Evolutionary conservation across 2,329 filamentous ascomycete species (phyloP).

Genomic region (Exserohilum turcica): DNA sequence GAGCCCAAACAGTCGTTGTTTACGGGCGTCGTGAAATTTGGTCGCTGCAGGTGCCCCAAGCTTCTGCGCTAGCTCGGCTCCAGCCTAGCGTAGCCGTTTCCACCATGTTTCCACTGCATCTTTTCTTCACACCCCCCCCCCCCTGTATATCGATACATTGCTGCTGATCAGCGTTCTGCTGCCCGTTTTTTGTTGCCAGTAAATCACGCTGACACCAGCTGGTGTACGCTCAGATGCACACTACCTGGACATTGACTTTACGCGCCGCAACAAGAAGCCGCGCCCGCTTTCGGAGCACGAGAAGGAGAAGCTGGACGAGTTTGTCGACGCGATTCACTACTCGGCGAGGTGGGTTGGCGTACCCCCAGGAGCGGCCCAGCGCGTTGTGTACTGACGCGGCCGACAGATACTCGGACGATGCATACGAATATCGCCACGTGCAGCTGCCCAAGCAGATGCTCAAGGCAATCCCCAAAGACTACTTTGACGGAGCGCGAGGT

Average conservation of each 20-base stretch:
- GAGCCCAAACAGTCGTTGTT: slow-evolving; percentile 32
- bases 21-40: slow-evolving; percentile 35
- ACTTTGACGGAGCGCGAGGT: slow-evolving; percentile 85
- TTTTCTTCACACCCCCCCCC: slow-evolving; percentile 11
- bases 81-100: slow-evolving; percentile 17
- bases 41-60: slow-evolving; percentile 13
- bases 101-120: slow-evolving; percentile 18
- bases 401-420: slow-evolving; percentile 83
- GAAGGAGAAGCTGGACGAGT: slow-evolving; percentile 84
- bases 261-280: slow-evolving; percentile 84
- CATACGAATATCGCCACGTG: slow-evolving; percentile 97
- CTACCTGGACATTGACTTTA: slow-evolving; percentile 75
- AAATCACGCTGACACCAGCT: background rate
- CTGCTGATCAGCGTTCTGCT: slow-evolving; percentile 13
- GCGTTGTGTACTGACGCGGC: slow-evolving; percentile 28
- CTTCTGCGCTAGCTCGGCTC: slow-evolving; percentile 14
- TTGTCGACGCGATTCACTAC: slow-evolving; percentile 92
- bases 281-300: slow-evolving; percentile 80
- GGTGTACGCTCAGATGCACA: background rate
- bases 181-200: background rate
- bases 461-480: slow-evolving; percentile 93
- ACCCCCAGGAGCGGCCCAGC: slow-evolving; percentile 11
- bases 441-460: slow-evolving; percentile 98
- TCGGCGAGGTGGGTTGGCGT: slow-evolving; percentile 73
- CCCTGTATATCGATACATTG: slow-evolving; percentile 17